Conservation (phyloP, 768 basidiomycete species). For the Phylloporus sp. region DNA sequence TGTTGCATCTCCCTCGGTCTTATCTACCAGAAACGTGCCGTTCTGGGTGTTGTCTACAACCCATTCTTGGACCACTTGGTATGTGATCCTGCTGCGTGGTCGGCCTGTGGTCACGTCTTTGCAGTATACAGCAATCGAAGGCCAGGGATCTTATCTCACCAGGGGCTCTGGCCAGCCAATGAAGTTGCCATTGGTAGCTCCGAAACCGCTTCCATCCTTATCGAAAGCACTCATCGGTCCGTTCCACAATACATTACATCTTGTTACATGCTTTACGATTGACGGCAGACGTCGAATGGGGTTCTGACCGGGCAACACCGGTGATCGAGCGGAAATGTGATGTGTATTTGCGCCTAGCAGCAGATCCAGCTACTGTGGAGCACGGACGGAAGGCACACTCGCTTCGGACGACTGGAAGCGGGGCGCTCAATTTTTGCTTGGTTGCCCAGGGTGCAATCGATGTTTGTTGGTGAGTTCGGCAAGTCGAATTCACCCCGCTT, state of each 20-base stretch:
- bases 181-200: conserved; percentile 60
- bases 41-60: conserved; percentile 88
- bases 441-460: conserved; percentile 91
- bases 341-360: conserved; percentile 71
- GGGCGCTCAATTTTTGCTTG: conserved; percentile 73
- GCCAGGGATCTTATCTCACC: conserved; percentile 73
- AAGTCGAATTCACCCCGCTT: not conserved
- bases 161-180: conserved; percentile 39
- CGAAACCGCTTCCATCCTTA: conserved; percentile 60
- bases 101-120: not conserved
- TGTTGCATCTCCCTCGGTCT: conserved; percentile 89
- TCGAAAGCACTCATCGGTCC: conserved; percentile 70
- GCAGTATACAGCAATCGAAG: conserved; percentile 73
- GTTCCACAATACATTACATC: not conserved
- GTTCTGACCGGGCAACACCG: conserved; percentile 61
- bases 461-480: conserved; percentile 64
- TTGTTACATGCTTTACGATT: not conserved
- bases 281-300: conserved; percentile 77
- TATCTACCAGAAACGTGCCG: conserved; percentile 69
- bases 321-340: conserved; percentile 56
- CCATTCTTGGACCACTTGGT: conserved; percentile 83
- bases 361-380: conserved; percentile 50
- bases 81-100: not conserved
- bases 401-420: conserved; percentile 76
- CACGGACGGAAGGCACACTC: conserved; percentile 82